phyloP scores from a whole-genome alignment of 805 yeast species.

The Spathaspora gorwiae region DNA sequence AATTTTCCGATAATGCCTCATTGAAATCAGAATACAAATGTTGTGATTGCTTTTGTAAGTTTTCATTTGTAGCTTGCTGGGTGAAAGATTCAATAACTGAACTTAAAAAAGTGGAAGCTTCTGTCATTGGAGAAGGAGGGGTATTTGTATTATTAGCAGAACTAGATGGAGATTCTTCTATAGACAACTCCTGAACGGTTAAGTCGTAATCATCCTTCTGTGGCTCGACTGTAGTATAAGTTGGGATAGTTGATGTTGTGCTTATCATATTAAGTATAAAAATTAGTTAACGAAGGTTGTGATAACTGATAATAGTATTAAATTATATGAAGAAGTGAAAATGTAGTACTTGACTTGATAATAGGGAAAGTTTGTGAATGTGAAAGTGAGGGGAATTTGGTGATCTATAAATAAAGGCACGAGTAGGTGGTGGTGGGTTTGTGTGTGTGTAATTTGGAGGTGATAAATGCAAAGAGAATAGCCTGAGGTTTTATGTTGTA shows the following conservation, averaged over 20 bases:
- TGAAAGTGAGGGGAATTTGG: too few species aligned
- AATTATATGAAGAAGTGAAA: too few species aligned
- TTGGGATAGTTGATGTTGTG: background rate
- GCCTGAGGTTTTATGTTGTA: too few species aligned
- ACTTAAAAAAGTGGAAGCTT: background rate
- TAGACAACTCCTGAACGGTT: background rate
- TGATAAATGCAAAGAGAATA: too few species aligned
- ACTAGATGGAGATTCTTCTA: conserved; percentile 1
- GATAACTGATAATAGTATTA: too few species aligned
- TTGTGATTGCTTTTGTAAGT: conserved; percentile 13
- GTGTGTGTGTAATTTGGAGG: too few species aligned
- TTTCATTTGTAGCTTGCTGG: conserved; percentile 1
- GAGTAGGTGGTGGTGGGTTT: too few species aligned
- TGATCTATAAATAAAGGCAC: too few species aligned
- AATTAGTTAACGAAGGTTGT: too few species aligned
- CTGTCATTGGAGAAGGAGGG: background rate
- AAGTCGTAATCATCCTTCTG: background rate
- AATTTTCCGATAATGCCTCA: conserved; percentile 22
- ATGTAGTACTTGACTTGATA: too few species aligned
- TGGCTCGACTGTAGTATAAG: background rate
- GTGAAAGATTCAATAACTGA: conserved; percentile 3
- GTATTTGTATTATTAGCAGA: background rate
- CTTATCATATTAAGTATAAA: background rate
- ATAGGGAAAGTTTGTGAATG: too few species aligned
- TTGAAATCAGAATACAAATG: conserved; percentile 21